Evolutionary conservation across 345 rosid species (phyloP), one percentile per base, ranked within the genome.

Genomic region (Bruguiera gymnorhiza): DNA sequence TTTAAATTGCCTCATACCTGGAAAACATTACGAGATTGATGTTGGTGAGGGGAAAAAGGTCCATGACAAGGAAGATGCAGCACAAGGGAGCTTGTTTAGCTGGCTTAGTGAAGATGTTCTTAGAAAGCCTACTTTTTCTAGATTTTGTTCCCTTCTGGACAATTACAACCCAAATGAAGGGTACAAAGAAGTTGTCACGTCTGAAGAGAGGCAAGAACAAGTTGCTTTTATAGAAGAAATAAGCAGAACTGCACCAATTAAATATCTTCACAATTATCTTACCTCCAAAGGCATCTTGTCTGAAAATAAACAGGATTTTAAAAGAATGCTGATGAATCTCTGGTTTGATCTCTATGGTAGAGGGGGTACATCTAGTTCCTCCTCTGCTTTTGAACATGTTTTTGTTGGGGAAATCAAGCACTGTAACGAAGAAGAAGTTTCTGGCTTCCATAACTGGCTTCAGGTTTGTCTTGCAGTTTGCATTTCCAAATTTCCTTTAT

Each of bases 321-420:
- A 89, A 77, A 88, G 85, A 68, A 81, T 70, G 80, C 52, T 94
- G 76, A 81, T 79, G n/a, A 79, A 74, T 76, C 87, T 91, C 54
- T 94, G 98, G 98, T 94, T 94, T 31, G 85, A 89, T 75, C 92
- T 91, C 7, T 87, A 88, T 75, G 83, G 86, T 6, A 93, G 98
- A 26, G 96, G 97, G 71, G 98, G 97, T 60, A 79, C 93, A 6
- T 83, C 84, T 59, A 83, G 85, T 51, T 88, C 87, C 27, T 94
- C 98, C 70, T 94, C 98, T 81, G 96, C 98, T 43, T 94, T 94
- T 72, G 97, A 94, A 73, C 98, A 94, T 80, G 97, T 94, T 68
- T 94, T 94, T 83, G 98, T 91, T 0, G 98, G 97, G 61, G 97
- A 94, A 83, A 81, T 94, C 75, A 91, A 89, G 85, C 88, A 89